phyloP scores from a whole-genome alignment of 2,329 filamentous ascomycete species.

The Pestalotiopsis fici region DNA sequence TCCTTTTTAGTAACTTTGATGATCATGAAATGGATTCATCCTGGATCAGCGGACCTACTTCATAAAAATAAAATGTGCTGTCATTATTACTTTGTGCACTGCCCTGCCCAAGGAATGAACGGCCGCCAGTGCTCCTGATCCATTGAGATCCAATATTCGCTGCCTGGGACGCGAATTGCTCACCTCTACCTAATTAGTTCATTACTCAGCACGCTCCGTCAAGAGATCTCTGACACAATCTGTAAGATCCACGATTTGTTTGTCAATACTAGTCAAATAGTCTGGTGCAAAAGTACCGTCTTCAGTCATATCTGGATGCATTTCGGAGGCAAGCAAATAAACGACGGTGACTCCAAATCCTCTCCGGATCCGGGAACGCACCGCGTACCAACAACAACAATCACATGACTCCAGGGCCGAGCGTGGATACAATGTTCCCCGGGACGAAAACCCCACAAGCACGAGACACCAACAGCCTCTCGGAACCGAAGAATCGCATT shows the following conservation, averaged over 20 bases:
- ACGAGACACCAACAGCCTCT: neutral
- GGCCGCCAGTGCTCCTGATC: neutral
- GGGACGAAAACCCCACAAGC: neutral
- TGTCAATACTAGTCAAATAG: neutral
- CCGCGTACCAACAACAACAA: neutral
- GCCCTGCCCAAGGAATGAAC: neutral
- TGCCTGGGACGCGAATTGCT: neutral
- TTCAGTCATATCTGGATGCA: neutral
- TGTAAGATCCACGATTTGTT: neutral
- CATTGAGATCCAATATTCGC: neutral
- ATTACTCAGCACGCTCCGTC: neutral
- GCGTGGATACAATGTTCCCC: neutral
- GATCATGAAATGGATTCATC: neutral
- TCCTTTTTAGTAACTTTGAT: neutral
- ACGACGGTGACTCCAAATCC: neutral
- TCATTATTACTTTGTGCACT: neutral
- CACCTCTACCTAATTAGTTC: neutral
- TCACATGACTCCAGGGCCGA: neutral
- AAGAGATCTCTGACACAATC: neutral
- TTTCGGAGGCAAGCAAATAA: neutral
- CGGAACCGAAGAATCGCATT: conserved; percentile 1
- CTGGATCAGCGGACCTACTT: neutral
- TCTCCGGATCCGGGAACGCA: neutral
- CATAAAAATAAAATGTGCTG: neutral
- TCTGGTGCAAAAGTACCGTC: neutral